Percentiles rank a stretch among this genome's conserved stretches.
These are phyloP conservation scores for Phlyctochytrium bullatum DNA, from an alignment of 192 early-diverging fungal genomes.

Conservation along the genomic window DNA sequence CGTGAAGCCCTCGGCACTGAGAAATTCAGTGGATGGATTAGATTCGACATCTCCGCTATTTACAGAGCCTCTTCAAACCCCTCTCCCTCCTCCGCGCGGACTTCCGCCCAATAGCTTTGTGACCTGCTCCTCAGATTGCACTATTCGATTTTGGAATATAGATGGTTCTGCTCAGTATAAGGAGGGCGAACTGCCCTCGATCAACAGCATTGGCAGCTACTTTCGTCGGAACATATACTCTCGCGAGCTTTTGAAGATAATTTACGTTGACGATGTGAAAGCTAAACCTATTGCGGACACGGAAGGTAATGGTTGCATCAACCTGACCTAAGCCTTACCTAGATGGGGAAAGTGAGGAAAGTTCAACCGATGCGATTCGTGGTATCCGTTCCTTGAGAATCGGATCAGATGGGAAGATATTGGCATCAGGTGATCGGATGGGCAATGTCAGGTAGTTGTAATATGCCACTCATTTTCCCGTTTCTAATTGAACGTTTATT, in stretches of 20 bases:
- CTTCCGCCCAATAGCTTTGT: constrained; percentile 64
- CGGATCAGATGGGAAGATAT: constrained; percentile 56
- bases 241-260: constrained; percentile 54
- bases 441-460: constrained; percentile 61
- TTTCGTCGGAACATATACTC: constrained; percentile 60
- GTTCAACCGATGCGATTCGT: no score
- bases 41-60: background rate
- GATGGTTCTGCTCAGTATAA: constrained; percentile 31
- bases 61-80: background rate
- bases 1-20: no score
- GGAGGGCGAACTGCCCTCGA: constrained; percentile 2
- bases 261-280: constrained; percentile 49
- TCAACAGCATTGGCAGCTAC: constrained; percentile 10
- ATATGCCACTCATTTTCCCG: background rate
- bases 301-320: no score
- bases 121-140: constrained; percentile 75
- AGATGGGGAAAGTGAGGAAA: no score
- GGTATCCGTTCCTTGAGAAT: constrained; percentile 70
- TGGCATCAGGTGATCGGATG: constrained; percentile 71
- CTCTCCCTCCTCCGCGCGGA: constrained; percentile 8
- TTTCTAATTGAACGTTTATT: background rate
- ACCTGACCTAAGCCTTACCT: no score
- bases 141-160: constrained; percentile 77
- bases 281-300: background rate
- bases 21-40: no score